Evolutionary conservation across 257 asterid genomes (phyloP).

Genomic region (Penstemon eatonii): DNA sequence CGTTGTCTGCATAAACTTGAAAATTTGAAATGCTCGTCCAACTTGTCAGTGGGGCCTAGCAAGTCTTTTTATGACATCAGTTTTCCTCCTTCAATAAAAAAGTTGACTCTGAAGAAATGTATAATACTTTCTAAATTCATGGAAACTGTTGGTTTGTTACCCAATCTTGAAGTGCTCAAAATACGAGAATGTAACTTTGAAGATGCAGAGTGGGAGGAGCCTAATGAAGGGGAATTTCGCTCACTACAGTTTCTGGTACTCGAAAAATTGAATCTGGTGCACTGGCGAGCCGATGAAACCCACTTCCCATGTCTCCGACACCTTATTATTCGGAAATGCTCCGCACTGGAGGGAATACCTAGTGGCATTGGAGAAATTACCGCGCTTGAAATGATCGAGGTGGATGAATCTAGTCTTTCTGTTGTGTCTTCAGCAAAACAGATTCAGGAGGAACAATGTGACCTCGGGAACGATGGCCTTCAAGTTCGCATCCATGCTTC

Average conservation of each 20-base stretch:
- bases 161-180: slow-evolving; percentile 32
- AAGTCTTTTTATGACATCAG: neutral
- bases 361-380: slow-evolving; percentile 20
- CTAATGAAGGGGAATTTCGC: slow-evolving; percentile 22
- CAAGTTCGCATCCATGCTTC: slow-evolving; percentile 18
- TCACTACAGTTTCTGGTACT: slow-evolving; percentile 9
- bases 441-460: slow-evolving; percentile 26
- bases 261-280: neutral
- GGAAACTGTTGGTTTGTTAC: slow-evolving; percentile 16
- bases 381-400: slow-evolving; percentile 21
- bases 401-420: neutral
- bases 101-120: slow-evolving; percentile 14
- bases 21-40: slow-evolving; percentile 3
- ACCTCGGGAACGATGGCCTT: slow-evolving; percentile 21
- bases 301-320: slow-evolving; percentile 27
- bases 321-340: neutral
- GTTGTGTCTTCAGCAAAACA: slow-evolving; percentile 11
- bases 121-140: slow-evolving; percentile 7
- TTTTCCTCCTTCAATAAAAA: slow-evolving; percentile 23
- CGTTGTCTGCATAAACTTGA: slow-evolving; percentile 18
- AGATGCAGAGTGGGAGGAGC: neutral
- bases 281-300: slow-evolving; percentile 18
- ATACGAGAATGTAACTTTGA: neutral
- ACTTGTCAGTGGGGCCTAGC: neutral
- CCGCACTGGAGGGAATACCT: slow-evolving; percentile 21